Conservation (phyloP, 2,329 filamentous ascomycete genomes). For the Neonectria coccinea region DNA sequence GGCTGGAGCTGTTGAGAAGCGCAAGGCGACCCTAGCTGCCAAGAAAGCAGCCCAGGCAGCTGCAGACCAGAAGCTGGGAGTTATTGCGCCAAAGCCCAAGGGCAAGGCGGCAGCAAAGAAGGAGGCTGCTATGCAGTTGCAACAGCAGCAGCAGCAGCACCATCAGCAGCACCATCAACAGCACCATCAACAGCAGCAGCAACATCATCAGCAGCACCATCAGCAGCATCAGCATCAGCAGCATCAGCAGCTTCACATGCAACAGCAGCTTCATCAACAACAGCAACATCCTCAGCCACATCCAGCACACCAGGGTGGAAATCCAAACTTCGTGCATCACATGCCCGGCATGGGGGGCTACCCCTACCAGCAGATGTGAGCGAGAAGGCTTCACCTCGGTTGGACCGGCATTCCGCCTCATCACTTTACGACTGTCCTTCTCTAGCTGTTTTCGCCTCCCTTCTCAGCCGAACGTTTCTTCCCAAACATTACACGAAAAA, state of each 20-base stretch:
- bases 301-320: conserved; percentile 39
- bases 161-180: conserved; percentile 34
- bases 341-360: conserved; percentile 48
- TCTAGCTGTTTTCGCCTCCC: neutral
- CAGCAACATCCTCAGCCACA: conserved; percentile 39
- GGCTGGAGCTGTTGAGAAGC: conserved; percentile 69
- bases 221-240: conserved; percentile 31
- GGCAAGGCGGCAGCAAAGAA: conserved; percentile 50
- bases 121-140: conserved; percentile 45
- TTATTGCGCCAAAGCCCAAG: conserved; percentile 54
- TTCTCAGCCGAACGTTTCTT: conserved; percentile 13
- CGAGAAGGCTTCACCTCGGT: neutral
- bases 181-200: conserved; percentile 26
- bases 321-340: conserved; percentile 41
- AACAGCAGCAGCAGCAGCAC: conserved; percentile 37
- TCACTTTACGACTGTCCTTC: conserved; percentile 3
- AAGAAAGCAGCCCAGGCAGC: conserved; percentile 66
- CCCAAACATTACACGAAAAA: conserved; percentile 25
- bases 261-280: too few species aligned
- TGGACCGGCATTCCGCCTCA: neutral
- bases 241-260: conserved; percentile 28
- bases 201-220: conserved; percentile 15
- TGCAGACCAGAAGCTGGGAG: conserved; percentile 51
- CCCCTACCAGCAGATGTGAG: conserved; percentile 38
- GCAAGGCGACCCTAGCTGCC: conserved; percentile 69